Base-by-base conservation (phyloP, 1,284 basidiomycete species). In the Microbotryum intermedium region DNA sequence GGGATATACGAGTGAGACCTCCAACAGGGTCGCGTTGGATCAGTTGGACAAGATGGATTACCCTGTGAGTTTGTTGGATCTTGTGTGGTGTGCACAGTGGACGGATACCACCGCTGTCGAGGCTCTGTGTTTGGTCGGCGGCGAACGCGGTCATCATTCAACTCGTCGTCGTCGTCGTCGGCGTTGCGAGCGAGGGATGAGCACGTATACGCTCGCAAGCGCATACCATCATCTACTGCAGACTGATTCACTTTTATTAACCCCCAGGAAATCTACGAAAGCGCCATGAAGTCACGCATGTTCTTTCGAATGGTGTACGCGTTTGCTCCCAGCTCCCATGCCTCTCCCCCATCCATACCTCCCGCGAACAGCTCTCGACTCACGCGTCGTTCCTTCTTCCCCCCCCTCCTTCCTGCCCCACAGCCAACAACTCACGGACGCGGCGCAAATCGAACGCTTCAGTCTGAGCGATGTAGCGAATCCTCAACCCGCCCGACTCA, bases 361-460 rank as follows among this genome's bases (percentile, higher is more conserved):
- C n/a, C n/a, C n/a, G 50, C n/a, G 9, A 4, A 30, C n/a, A n/a
- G 30, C n/a, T 10, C 23, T 25, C 9, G n/a, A 51, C 50, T 51
- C 16, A 48, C 46, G 26, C 30, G 50, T n/a, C 20, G 30, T 16
- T 25, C 18, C 11, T 25, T 42, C 50, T 10, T 30, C 16, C 16
- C 9, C 25, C 50, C 18, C 11, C 29, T 42, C 50, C 7, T 30
- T 20, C 16, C 9, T 3, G n/a, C 16, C 13, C n/a, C 42, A n/a
- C 62, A 70, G 69, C 48, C 59, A 64, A 21, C 70, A 72, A 43
- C 57, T 72, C 43, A 57, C 70, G 39, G 20, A 29, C 1, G 60
- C 60, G 25, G 87, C 89, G n/a, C 80, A 84, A 60, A 81, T 91
- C 51, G 79, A 83, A 62, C 83, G 86, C 72, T 92, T 93, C 74